A percentile compares a stretch with the other conserved stretches of the same genome.
Evolutionary conservation across 2,329 filamentous ascomycete species (phyloP).

Genomic region (Plectosphaerella sp.): DNA sequence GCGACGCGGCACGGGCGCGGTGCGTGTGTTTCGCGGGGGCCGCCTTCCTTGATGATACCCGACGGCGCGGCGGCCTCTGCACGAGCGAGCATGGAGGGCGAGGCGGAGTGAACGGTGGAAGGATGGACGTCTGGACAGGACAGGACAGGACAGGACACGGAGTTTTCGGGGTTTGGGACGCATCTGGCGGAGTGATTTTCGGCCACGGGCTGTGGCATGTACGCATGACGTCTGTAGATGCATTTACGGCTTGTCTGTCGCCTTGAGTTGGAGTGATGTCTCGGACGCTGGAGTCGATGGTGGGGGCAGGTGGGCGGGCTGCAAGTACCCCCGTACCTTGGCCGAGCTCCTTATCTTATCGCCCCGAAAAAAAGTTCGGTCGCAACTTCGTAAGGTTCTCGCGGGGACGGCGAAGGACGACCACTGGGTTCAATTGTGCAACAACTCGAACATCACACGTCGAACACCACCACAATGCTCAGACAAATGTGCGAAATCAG

Average conservation of each 20-base stretch:
- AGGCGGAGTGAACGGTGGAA: too few species aligned
- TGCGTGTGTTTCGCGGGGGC: neutral
- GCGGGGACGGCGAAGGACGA: neutral
- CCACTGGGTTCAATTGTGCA: neutral
- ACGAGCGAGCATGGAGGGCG: too few species aligned
- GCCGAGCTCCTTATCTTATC: conserved; percentile 27
- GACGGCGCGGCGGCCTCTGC: neutral
- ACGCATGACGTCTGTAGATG: too few species aligned
- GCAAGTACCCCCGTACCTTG: conserved; percentile 22
- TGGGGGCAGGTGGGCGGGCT: too few species aligned
- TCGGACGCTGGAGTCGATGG: too few species aligned
- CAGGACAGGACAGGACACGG: too few species aligned
- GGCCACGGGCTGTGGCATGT: too few species aligned
- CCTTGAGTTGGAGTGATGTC: too few species aligned
- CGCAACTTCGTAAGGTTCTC: neutral
- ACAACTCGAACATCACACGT: neutral
- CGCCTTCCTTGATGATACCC: neutral
- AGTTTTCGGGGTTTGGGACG: too few species aligned
- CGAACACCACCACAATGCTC: conserved; percentile 32
- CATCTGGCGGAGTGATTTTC: too few species aligned
- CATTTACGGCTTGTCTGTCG: too few species aligned
- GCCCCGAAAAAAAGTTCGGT: neutral
- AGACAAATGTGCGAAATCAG: conserved; percentile 38
- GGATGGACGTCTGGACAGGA: too few species aligned
- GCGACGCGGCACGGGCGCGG: neutral